phyloP scores from a whole-genome alignment of 306 rosid species.

The Argentina anserina region DNA sequence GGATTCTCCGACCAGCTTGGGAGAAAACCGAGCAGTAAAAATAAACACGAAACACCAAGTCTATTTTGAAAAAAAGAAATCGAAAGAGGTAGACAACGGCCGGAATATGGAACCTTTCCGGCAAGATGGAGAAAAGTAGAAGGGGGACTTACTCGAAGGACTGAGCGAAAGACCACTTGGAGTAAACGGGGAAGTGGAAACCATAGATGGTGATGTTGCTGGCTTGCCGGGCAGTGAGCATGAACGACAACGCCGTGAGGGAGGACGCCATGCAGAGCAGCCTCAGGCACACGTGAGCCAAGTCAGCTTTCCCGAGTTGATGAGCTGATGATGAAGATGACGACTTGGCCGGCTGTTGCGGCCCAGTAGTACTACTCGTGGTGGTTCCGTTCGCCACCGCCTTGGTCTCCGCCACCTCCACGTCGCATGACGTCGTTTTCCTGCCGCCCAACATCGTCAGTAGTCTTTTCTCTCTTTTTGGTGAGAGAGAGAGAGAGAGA shows the following conservation, averaged over 20 bases:
- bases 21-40: background rate
- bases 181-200: conserved; percentile 53
- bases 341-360: conserved; percentile 16
- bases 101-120: background rate
- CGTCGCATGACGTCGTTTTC: conserved; percentile 35
- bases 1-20: conserved; percentile 28
- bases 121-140: background rate
- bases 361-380: conserved; percentile 30
- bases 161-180: conserved; percentile 79
- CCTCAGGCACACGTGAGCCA: conserved; percentile 45
- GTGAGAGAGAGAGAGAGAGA: background rate
- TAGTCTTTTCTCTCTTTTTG: background rate
- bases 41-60: conserved; percentile 12
- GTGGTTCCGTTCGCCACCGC: conserved; percentile 36
- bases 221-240: conserved; percentile 72
- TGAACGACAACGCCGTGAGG: conserved; percentile 45
- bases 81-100: background rate
- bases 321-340: background rate
- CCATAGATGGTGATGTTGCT: conserved; percentile 54
- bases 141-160: conserved; percentile 53
- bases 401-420: conserved; percentile 33
- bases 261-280: conserved; percentile 47
- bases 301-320: conserved; percentile 37
- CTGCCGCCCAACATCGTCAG: conserved; percentile 40
- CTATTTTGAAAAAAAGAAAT: background rate